These are phyloP conservation scores for Sophora flavescens DNA, from an alignment of 306 rosid species.

Conservation along the genomic window DNA sequence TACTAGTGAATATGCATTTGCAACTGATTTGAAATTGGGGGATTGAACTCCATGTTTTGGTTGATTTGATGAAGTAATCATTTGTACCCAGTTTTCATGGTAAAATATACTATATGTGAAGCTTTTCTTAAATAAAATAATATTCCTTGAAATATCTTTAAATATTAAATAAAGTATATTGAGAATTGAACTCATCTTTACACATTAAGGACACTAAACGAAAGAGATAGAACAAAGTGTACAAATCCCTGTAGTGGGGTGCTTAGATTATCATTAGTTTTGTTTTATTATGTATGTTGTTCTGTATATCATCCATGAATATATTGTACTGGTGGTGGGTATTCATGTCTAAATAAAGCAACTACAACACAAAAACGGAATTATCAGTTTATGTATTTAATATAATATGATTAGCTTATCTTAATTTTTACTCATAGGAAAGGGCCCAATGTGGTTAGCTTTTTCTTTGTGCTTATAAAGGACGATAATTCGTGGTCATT, in stretches of 20 bases:
- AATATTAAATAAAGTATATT: too few species aligned
- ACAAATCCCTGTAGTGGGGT: too few species aligned
- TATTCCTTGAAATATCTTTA: too few species aligned
- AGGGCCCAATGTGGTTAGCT: not conserved
- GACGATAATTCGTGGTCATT: slow-evolving; percentile 11
- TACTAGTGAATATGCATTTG: not conserved
- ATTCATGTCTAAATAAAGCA: slow-evolving; percentile 33
- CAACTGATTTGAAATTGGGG: slow-evolving; percentile 1
- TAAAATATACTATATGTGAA: too few species aligned
- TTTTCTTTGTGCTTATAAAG: not conserved
- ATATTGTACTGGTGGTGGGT: not conserved
- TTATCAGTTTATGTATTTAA: not conserved
- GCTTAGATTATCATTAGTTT: not conserved
- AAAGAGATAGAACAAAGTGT: too few species aligned
- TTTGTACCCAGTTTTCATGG: not conserved
- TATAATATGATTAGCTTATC: too few species aligned
- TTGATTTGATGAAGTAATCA: slow-evolving; percentile 19
- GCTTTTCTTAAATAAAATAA: too few species aligned
- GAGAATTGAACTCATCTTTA: too few species aligned
- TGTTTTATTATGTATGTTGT: slow-evolving; percentile 10
- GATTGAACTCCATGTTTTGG: not conserved
- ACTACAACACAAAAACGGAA: slow-evolving; percentile 12
- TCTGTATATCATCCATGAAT: slow-evolving; percentile 2
- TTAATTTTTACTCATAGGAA: too few species aligned
- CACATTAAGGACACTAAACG: too few species aligned